A percentile compares a stretch with the other conserved stretches of the same genome.
These are phyloP conservation scores for Macrocybe gigantea DNA, from an alignment of 768 basidiomycete species.

Conservation along the genomic window DNA sequence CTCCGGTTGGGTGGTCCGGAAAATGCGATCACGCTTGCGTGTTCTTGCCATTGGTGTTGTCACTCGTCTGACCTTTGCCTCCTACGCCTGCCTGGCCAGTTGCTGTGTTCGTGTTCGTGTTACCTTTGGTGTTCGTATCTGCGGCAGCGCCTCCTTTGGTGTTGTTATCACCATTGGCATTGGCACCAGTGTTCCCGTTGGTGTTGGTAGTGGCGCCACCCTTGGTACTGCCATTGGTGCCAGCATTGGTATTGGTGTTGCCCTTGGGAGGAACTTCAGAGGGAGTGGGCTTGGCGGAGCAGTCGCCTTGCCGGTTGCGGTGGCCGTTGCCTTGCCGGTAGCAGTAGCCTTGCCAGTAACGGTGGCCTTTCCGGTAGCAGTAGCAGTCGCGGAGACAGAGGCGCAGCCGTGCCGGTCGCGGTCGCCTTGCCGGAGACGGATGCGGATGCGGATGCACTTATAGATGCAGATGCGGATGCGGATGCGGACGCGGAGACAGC, in stretches of 20 bases:
- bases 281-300: conserved; percentile 1
- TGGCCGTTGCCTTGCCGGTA: conserved; percentile 5
- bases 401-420: conserved; percentile 10
- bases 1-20: no score
- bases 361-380: conserved; percentile 9
- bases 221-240: neutral
- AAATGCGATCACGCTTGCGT: no score
- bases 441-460: conserved; percentile 7
- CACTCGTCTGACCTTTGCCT: no score
- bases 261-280: neutral
- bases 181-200: neutral
- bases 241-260: neutral
- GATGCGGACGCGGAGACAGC: conserved; percentile 7
- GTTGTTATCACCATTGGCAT: neutral
- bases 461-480: conserved; percentile 1
- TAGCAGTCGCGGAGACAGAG: conserved; percentile 6
- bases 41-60: no score
- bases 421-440: conserved; percentile 9
- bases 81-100: no score
- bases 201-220: neutral
- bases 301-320: conserved; percentile 6
- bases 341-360: conserved; percentile 9
- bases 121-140: neutral
- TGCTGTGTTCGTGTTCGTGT: neutral
- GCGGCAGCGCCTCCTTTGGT: neutral